Base-by-base conservation (phyloP, 257 asterid genomes). In the Solanum arcanum region DNA sequence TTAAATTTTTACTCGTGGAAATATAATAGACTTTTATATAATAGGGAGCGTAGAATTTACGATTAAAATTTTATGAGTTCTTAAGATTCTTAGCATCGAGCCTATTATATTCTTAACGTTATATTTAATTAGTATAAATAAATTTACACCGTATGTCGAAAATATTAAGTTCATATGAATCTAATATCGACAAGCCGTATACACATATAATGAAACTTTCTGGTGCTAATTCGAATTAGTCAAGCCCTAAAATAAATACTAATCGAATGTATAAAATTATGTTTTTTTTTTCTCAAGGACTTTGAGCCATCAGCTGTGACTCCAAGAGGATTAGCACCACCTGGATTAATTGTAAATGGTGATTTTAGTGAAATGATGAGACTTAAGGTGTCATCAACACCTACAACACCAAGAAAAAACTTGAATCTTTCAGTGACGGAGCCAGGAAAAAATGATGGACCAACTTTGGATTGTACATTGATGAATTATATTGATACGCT, bases 401-500 rank as follows among this genome's bases (percentile, higher is more conserved):
- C 74, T 12, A 37, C 83, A 10, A 20, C 87, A 41, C 85, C 85
- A 80, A 72, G 87, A 66, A 86, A 72, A 49, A 86, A 86, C 0
- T 70, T 86, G 84, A 59, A 86, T 12, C 31, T 86, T 62, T 21
- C 84, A 13, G 88, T 86, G 7, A 62, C 56, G 18, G 88, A 86
- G 35, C 88, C 88, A 41, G 83, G 88, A 29, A 86, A 37, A 33
- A 77, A 33, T 72, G 83, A 49, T 29, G 83, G 68, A 41, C 83
- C 60, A 21, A 29, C 6, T 27, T 33, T 86, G 12, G 82, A 86
- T 39, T 73, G 83, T 42, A 86, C 39, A 41, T 62, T 86, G 25
- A 60, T 46, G 68, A 86, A 86, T 12, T 86, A 86, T 86, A 60
- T 86, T 33, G 84, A 86, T 29, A 73, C 88, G 1, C 80, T 86